These are phyloP conservation scores for Saccharomyces hybrid DNA, from an alignment of 1,139 yeast genomes.

Conservation along the genomic window DNA sequence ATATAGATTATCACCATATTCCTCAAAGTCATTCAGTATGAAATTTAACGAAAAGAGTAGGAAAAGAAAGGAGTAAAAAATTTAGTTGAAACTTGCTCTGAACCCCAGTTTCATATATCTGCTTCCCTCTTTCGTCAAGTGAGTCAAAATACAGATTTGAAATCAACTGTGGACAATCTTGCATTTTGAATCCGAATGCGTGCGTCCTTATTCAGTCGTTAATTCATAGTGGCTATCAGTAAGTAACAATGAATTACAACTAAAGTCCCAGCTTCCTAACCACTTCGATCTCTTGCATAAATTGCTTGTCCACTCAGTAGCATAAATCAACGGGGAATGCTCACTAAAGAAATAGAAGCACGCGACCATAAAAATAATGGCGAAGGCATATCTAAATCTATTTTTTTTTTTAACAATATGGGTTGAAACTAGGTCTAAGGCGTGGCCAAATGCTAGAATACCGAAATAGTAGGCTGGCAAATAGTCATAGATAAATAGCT, in stretches of 20 bases:
- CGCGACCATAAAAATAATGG: constrained; percentile 43
- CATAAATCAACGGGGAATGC: constrained; percentile 75
- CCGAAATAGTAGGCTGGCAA: constrained; percentile 88
- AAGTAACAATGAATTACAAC: constrained; percentile 47
- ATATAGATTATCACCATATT: no score
- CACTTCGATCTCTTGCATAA: constrained; percentile 58
- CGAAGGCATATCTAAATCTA: constrained; percentile 38
- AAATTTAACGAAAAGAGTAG: no score
- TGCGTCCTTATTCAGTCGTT: background rate
- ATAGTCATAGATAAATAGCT: constrained; percentile 87
- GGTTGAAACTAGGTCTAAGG: constrained; percentile 59
- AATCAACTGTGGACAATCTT: no score
- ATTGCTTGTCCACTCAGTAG: constrained; percentile 68
- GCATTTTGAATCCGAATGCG: background rate
- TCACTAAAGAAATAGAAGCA: constrained; percentile 51
- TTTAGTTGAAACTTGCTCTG: no score
- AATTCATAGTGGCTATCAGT: constrained; percentile 22
- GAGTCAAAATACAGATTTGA: background rate
- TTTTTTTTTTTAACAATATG: constrained; percentile 38
- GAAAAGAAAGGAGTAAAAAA: no score
- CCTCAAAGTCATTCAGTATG: no score
- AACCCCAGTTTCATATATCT: no score
- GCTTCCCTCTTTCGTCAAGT: no score
- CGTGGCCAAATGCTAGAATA: constrained; percentile 74
- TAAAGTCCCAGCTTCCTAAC: constrained; percentile 74